phyloP scores from a whole-genome alignment of 225 moss, liverwort and hornwort species.

The Sphagnum contortum region DNA sequence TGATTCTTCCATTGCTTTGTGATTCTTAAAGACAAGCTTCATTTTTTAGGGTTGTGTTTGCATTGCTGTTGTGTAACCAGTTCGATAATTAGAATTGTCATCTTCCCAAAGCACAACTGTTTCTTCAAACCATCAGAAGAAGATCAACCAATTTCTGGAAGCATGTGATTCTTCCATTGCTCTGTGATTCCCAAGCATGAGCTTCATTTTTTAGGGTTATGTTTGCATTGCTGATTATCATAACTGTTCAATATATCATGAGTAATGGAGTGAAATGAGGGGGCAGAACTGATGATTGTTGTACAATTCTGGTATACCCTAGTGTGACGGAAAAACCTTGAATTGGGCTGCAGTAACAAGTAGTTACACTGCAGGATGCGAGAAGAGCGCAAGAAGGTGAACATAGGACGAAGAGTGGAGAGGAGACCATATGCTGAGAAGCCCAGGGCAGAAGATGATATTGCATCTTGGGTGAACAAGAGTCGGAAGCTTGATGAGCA shows the following conservation, averaged over 20 bases:
- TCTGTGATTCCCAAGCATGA: too few relatives aligned
- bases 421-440: constrained; percentile 47
- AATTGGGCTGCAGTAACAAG: not conserved
- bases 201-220: not conserved
- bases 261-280: constrained; percentile 25
- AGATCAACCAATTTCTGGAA: too few relatives aligned
- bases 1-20: too few relatives aligned
- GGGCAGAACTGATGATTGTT: constrained; percentile 1
- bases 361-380: constrained; percentile 33
- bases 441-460: constrained; percentile 58
- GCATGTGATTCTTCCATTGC: too few relatives aligned
- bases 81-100: too few relatives aligned
- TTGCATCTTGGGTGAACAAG: constrained; percentile 84
- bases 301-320: too few relatives aligned
- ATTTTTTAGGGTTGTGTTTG: too few relatives aligned
- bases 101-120: too few relatives aligned
- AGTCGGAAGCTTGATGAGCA: constrained; percentile 78
- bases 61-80: too few relatives aligned
- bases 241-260: not conserved
- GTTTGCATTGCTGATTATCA: not conserved
- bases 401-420: constrained; percentile 42
- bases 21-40: too few relatives aligned
- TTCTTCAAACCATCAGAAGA: too few relatives aligned
- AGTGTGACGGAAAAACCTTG: not conserved
- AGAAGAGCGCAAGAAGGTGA: constrained; percentile 57